A percentile compares a stretch with the other conserved stretches of the same genome.
phyloP scores from a whole-genome alignment of 495 filamentous ascomycete species.

The Hyaloscypha finlandica region DNA sequence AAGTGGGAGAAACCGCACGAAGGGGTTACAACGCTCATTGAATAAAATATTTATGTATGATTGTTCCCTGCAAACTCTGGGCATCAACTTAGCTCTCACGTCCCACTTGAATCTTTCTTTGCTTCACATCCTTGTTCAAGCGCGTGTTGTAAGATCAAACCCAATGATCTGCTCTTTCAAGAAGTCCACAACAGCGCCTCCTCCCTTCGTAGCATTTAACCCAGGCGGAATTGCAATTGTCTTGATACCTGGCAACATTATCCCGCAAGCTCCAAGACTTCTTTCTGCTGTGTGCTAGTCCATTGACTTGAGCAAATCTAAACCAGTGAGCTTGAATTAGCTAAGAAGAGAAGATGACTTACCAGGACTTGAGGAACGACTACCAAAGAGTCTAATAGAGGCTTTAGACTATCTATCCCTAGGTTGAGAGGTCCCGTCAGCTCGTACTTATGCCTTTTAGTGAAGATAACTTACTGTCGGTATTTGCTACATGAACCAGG shows the following conservation, averaged over 20 bases:
- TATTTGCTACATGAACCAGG: slow-evolving; percentile 12
- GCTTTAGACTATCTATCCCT: not conserved
- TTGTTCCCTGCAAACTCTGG: not conserved
- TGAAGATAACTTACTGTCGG: slow-evolving; percentile 4
- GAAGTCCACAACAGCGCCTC: slow-evolving; percentile 17
- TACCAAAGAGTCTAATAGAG: slow-evolving; percentile 2
- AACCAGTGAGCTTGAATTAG: not conserved
- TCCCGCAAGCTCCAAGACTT: slow-evolving; percentile 4
- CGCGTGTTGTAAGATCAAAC: not conserved
- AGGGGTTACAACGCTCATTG: not conserved
- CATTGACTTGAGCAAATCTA: slow-evolving; percentile 21
- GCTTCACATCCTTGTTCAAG: not conserved
- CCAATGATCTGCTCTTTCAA: slow-evolving; percentile 13
- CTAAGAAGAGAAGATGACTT: not conserved
- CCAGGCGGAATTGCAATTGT: slow-evolving; percentile 9
- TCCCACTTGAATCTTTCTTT: no score
- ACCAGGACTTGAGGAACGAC: slow-evolving; percentile 5
- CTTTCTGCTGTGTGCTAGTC: slow-evolving; percentile 7
- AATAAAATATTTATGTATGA: not conserved
- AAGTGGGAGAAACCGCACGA: slow-evolving; percentile 17
- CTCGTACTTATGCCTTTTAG: not conserved
- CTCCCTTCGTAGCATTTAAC: slow-evolving; percentile 7
- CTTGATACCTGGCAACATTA: slow-evolving; percentile 6
- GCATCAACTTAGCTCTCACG: not conserved
- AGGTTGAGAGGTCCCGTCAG: not conserved